Percentiles rank a stretch among this genome's conserved stretches.
phyloP scores from a whole-genome alignment of 768 basidiomycete genomes.

The Daedaleopsis sinensis region DNA sequence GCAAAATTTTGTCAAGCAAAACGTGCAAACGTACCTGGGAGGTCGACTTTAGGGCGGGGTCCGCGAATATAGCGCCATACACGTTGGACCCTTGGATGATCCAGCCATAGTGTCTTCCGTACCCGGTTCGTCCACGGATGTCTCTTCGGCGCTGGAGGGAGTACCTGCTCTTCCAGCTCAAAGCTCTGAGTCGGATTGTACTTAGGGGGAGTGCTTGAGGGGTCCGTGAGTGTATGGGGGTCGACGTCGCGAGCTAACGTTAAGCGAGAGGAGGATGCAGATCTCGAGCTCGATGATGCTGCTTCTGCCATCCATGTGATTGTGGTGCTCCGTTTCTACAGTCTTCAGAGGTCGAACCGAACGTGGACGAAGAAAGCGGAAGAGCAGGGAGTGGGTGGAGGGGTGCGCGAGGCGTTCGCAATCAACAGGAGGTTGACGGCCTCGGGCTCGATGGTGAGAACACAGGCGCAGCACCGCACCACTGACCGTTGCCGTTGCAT shows the following conservation, averaged over 20 bases:
- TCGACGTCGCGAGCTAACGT: slow-evolving; percentile 13
- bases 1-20: slow-evolving; percentile 11
- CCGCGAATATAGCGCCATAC: slow-evolving; percentile 52
- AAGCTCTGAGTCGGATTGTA: slow-evolving; percentile 11
- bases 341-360: background rate
- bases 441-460: background rate
- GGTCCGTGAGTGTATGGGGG: background rate
- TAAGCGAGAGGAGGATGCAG: slow-evolving; percentile 11
- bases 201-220: background rate
- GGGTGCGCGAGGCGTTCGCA: no score
- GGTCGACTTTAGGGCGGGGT: slow-evolving; percentile 58
- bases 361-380: background rate
- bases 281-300: slow-evolving; percentile 9
- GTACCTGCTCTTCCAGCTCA: slow-evolving; percentile 15
- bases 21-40: slow-evolving; percentile 42
- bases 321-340: background rate
- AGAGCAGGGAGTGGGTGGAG: no score
- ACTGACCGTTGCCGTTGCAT: background rate
- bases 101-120: slow-evolving; percentile 9
- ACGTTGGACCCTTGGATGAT: slow-evolving; percentile 23
- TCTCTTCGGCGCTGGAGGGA: background rate
- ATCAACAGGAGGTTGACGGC: no score
- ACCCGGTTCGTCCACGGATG: slow-evolving; percentile 3
- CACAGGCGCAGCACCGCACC: background rate
- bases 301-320: slow-evolving; percentile 15